Evolutionary conservation across 306 rosid species (phyloP).

Genomic region (Castanea crenata): DNA sequence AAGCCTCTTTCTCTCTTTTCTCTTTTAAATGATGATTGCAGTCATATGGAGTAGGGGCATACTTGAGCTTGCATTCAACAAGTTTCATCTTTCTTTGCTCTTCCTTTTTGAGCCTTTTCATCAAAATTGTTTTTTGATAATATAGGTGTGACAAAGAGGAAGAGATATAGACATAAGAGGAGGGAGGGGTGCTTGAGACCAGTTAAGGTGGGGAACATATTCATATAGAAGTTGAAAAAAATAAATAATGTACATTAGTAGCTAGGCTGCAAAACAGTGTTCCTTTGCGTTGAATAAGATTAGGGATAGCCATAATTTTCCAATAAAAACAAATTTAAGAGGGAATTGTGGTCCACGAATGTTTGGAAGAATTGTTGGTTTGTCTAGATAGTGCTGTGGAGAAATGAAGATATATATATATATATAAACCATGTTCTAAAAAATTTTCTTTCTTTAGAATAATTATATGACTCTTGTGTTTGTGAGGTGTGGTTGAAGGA

Average conservation of each 20-base stretch:
- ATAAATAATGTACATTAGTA: constrained; percentile 47
- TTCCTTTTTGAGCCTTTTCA: constrained; percentile 42
- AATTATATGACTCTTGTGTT: constrained; percentile 26
- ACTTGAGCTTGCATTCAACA: constrained; percentile 37
- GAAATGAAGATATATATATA: constrained; percentile 19
- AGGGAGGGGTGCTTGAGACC: constrained; percentile 48
- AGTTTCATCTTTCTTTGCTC: constrained; percentile 29
- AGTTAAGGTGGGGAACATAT: constrained; percentile 94
- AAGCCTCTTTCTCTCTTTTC: constrained; percentile 48
- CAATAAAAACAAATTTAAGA: constrained; percentile 47
- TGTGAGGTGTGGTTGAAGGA: constrained; percentile 47
- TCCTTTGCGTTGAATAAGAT: constrained; percentile 49
- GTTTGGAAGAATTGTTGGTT: constrained; percentile 36
- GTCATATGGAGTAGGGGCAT: constrained; percentile 60
- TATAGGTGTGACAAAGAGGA: constrained; percentile 28
- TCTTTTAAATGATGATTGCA: constrained; percentile 85
- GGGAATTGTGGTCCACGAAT: constrained; percentile 58
- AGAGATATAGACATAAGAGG: constrained; percentile 35
- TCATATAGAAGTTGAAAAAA: constrained; percentile 78
- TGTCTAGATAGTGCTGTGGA: constrained; percentile 61
- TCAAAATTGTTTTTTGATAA: constrained; percentile 13
- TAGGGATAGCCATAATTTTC: constrained; percentile 40
- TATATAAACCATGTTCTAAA: constrained; percentile 8
- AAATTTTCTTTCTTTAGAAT: neutral
- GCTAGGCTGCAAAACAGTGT: constrained; percentile 55